A percentile compares a stretch with the other conserved stretches of the same genome.
Evolutionary conservation across 2,329 filamentous ascomycete genomes (phyloP).

Genomic region (Colletotrichum orchidophilum): DNA sequence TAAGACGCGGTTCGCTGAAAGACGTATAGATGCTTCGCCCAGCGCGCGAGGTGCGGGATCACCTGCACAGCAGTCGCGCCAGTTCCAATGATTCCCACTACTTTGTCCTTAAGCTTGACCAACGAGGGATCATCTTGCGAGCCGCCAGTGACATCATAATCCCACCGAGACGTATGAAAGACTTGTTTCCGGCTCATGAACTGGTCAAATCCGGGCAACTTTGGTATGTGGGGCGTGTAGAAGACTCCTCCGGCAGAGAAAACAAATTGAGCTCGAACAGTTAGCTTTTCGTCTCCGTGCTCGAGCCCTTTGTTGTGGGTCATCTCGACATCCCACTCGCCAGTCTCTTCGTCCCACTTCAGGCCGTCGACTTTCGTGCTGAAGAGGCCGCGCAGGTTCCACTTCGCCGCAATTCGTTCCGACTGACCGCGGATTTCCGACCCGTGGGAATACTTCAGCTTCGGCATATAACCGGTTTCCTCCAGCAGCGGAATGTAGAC

Average conservation of each 20-base stretch:
- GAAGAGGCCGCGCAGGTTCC: constrained; percentile 50
- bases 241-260: constrained; percentile 47
- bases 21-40: constrained; percentile 60
- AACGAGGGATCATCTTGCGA: constrained; percentile 48
- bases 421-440: constrained; percentile 53
- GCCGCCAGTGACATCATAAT: constrained; percentile 53
- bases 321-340: constrained; percentile 35
- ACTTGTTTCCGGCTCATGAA: no score
- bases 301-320: constrained; percentile 39
- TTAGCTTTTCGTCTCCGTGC: not conserved
- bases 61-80: constrained; percentile 58
- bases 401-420: constrained; percentile 51
- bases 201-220: no score
- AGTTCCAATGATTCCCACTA: constrained; percentile 59
- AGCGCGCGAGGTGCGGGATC: constrained; percentile 54
- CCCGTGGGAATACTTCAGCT: constrained; percentile 44
- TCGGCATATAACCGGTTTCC: constrained; percentile 26
- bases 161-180: constrained; percentile 58
- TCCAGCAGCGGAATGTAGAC: constrained; percentile 23
- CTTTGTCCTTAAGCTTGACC: constrained; percentile 54
- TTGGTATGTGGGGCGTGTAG: constrained; percentile 51
- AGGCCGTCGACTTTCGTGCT: constrained; percentile 49
- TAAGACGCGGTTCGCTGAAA: constrained; percentile 62
- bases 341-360: constrained; percentile 54
- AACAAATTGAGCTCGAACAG: constrained; percentile 48